Conservation (phyloP, 805 yeast species). For the Kodamaea sagamina region DNA sequence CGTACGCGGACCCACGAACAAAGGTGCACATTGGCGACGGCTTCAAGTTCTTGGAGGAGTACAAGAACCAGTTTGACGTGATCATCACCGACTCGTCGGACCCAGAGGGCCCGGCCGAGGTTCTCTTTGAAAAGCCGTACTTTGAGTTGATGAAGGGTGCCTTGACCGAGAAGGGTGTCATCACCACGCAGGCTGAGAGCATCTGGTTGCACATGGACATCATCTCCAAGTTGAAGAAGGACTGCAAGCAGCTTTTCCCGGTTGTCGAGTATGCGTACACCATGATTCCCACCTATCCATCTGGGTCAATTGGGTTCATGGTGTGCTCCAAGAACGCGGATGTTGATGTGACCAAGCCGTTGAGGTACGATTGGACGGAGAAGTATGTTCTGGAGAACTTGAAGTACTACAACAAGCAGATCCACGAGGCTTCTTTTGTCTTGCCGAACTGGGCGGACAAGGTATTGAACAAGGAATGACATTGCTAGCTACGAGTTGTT, state of each 20-base stretch:
- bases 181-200: slow-evolving; percentile 93
- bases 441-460: slow-evolving; percentile 87
- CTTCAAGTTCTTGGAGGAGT: slow-evolving; percentile 86
- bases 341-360: slow-evolving; percentile 67
- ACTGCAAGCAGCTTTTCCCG: slow-evolving; percentile 84
- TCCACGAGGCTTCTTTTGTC: slow-evolving; percentile 87
- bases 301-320: slow-evolving; percentile 98
- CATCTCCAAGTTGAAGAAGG: slow-evolving; percentile 77
- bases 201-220: slow-evolving; percentile 89
- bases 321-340: slow-evolving; percentile 78
- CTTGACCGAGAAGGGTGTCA: slow-evolving; percentile 89
- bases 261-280: slow-evolving; percentile 89
- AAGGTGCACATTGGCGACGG: slow-evolving; percentile 94
- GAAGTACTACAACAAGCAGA: slow-evolving; percentile 79
- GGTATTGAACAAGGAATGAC: slow-evolving; percentile 33
- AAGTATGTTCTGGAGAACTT: slow-evolving; percentile 64
- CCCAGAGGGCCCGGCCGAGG: slow-evolving; percentile 98
- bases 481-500: slow-evolving; percentile 10
- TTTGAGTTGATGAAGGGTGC: slow-evolving; percentile 82
- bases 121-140: slow-evolving; percentile 89
- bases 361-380: slow-evolving; percentile 58
- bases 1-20: slow-evolving; percentile 86
- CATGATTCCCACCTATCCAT: slow-evolving; percentile 94
- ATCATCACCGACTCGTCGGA: slow-evolving; percentile 97
- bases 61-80: slow-evolving; percentile 86